These are phyloP conservation scores for Smithsoniella earleae DNA, from an alignment of 163 green algal genomes.

Conservation along the genomic window DNA sequence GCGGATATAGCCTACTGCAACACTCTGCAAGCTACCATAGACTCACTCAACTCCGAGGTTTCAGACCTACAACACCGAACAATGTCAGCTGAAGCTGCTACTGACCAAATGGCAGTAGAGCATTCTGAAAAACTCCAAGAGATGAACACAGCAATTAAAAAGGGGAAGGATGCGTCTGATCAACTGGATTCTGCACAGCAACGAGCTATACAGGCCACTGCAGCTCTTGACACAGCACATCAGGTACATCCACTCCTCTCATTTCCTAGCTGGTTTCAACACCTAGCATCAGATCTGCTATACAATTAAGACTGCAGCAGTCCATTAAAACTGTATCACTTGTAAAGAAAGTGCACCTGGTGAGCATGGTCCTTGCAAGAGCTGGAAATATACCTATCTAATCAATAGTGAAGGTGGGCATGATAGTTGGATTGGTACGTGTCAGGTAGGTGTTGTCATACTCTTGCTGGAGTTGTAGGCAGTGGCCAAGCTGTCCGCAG, in stretches of 20 bases:
- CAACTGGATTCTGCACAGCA: not conserved
- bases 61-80: not conserved
- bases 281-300: not conserved
- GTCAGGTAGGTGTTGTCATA: too few species aligned
- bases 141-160: not conserved
- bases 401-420: too few species aligned
- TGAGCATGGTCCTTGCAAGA: not conserved
- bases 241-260: not conserved
- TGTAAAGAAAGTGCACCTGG: not conserved
- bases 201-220: not conserved
- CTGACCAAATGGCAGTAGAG: not conserved
- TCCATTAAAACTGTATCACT: not conserved
- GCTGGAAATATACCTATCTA: too few species aligned
- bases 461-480: not conserved
- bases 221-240: not conserved
- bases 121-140: not conserved
- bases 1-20: slow-evolving; percentile 2
- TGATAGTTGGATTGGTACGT: too few species aligned
- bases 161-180: not conserved
- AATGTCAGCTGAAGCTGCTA: not conserved
- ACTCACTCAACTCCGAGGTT: slow-evolving; percentile 14
- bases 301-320: not conserved
- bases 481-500: slow-evolving; percentile 23
- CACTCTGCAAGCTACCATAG: slow-evolving; percentile 12
- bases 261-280: not conserved